Evolutionary conservation across 23 red algal species (phyloP).

Genomic region (Gracilariopsis chorda): DNA sequence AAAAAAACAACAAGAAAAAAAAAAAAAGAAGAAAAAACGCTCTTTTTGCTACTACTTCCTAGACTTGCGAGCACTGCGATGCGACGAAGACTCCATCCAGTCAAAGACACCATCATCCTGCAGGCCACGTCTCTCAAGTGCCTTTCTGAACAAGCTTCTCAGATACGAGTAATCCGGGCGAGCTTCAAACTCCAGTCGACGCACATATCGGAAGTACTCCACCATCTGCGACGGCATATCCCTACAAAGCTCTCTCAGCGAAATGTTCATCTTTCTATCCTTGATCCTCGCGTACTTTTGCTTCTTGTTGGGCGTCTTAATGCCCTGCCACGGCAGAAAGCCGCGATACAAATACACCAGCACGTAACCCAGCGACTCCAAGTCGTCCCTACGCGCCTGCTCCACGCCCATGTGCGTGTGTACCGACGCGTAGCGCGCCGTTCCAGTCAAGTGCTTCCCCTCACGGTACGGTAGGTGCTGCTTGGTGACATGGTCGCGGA

Average conservation of each 20-base stretch:
- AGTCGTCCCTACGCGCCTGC: slow-evolving; percentile 33
- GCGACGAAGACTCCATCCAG: slow-evolving; percentile 57
- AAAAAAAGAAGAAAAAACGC: too few species aligned
- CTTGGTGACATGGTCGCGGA: slow-evolving; percentile 20
- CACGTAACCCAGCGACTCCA: slow-evolving; percentile 45
- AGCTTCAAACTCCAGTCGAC: slow-evolving; percentile 16
- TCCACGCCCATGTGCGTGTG: slow-evolving; percentile 7
- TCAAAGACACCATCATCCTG: slow-evolving; percentile 36
- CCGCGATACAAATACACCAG: slow-evolving; percentile 29
- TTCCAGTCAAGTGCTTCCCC: slow-evolving; percentile 21
- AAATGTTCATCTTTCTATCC: slow-evolving; percentile 6
- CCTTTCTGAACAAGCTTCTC: slow-evolving; percentile 27
- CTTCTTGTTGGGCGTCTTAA: neutral
- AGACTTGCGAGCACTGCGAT: slow-evolving; percentile 30
- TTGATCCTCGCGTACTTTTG: slow-evolving; percentile 1
- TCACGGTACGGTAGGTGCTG: slow-evolving; percentile 27
- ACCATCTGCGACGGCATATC: slow-evolving; percentile 47
- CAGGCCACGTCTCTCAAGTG: neutral
- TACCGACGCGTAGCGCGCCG: slow-evolving; percentile 35
- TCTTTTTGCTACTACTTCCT: slow-evolving; percentile 23
- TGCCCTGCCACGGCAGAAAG: slow-evolving; percentile 29
- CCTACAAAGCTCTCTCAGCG: neutral
- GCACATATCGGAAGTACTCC: slow-evolving; percentile 43
- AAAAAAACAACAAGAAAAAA: too few species aligned
- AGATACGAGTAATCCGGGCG: slow-evolving; percentile 36